Base-by-base conservation (phyloP, 352 stramenopile species). In the Pythium chondricola region DNA sequence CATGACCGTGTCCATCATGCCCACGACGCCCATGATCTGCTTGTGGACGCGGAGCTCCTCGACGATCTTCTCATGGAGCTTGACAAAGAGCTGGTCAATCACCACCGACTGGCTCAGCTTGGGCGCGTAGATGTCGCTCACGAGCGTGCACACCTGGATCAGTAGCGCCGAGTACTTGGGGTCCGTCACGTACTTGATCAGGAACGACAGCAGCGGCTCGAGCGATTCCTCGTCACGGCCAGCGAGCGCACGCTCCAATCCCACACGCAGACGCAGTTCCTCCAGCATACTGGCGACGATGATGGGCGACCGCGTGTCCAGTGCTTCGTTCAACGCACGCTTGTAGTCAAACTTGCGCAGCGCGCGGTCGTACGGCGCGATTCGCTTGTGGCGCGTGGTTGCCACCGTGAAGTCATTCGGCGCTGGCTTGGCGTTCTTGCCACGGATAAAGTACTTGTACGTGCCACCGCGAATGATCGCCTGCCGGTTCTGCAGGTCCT, bases 301-400 rank as follows among this genome's bases (percentile, higher is more conserved):
- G 30, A 90, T 68, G 37, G 93, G 89, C 44, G 95, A 93, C 18
- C 89, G 74, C 27, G 89, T 96, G 47, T 86, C 76, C 44, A 98
- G 66, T 24, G 93, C 93, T 51, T 96, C 88, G 61, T 98, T 96
- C 33, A 98, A 68, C 27, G 95, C 95, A 63, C 95, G 92, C 45
- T 88, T 90, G 74, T 98, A 98, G 53, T 97, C 81, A 63, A 98
- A 98, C 65, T 97, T 91, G 25, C 90, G 91, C 40, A 98, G 60
- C 13, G 93, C 76, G 27, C 79, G 57, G 69, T 98, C 95, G 69
- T 98, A 98, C 40, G 87, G 79, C 36, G 82, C 73, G 20, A 98
- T 84, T 53, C 91, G 91, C 56, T 88, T 86, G 58, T 96, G 86
- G 43, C 93, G 88, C 33, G 82, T 74, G 22, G 62, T 81, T 21